A percentile compares a stretch with the other conserved stretches of the same genome.
These are phyloP conservation scores for Daldinia eschscholtzii DNA, from an alignment of 2,329 filamentous ascomycete genomes.

Conservation along the genomic window DNA sequence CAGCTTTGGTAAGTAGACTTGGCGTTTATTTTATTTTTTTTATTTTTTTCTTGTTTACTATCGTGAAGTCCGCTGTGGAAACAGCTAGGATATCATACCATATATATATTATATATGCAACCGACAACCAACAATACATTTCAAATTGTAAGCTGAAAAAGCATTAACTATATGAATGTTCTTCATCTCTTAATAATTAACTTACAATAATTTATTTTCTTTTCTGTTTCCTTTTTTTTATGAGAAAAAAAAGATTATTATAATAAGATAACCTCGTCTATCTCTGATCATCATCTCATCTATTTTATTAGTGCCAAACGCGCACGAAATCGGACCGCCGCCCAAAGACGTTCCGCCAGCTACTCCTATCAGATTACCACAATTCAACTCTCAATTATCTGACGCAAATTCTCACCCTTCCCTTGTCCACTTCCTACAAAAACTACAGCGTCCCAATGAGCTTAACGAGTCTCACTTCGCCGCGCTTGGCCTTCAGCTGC, in stretches of 20 bases:
- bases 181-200: not conserved
- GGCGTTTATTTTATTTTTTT: slow-evolving; percentile 2
- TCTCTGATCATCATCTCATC: slow-evolving; percentile 40
- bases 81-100: not conserved
- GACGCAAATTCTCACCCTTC: slow-evolving; percentile 50
- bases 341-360: slow-evolving; percentile 68
- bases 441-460: slow-evolving; percentile 66
- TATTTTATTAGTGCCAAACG: slow-evolving; percentile 46
- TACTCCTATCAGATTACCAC: slow-evolving; percentile 67
- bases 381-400: slow-evolving; percentile 53
- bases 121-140: not conserved
- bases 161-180: not conserved
- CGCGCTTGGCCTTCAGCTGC: slow-evolving; percentile 69
- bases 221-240: not conserved
- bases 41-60: slow-evolving; percentile 11
- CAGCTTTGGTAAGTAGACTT: slow-evolving; percentile 49
- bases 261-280: slow-evolving; percentile 4
- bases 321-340: slow-evolving; percentile 45
- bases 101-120: slow-evolving; percentile 5
- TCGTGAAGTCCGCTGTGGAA: slow-evolving; percentile 3
- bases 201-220: not conserved
- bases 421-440: slow-evolving; percentile 65
- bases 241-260: slow-evolving; percentile 5
- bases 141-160: slow-evolving; percentile 1
- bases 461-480: slow-evolving; percentile 64